Base-by-base conservation (phyloP, 257 asterid species). In the Catharanthus roseus region DNA sequence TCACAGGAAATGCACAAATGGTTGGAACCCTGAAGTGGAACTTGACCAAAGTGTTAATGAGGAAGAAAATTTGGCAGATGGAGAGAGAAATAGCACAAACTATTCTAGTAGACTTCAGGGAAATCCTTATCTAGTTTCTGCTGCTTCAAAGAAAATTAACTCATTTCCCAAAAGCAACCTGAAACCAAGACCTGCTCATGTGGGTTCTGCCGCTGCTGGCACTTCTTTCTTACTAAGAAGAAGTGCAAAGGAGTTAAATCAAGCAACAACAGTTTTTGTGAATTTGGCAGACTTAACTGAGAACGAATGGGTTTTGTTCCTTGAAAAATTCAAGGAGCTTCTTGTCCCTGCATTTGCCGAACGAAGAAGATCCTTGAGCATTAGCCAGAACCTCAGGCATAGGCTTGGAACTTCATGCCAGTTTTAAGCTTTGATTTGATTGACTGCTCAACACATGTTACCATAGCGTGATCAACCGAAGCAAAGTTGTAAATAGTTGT, bases 331-430 rank as follows among this genome's bases (percentile, higher is more conserved):
- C 50, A 60, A 60, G 18, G 69, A 71, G 61, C 49, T 71, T 58
- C 75, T 71, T 18, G 60, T 36, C 28, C 60, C 68, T 44, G 65
- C 75, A 29, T 61, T 71, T 19, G 69, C 54, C n/a, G 8, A 60
- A 19, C 41, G 60, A 47, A 61, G 60, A 47, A 61, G 34, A 12
- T 60, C 56, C 33, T 71, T 41, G 33, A 61, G 62, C 60, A 19
- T 11, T 28, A 44, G 69, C 51, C 69, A 42, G 1, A 71, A 71
- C 28, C 68, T 19, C 24, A 69, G 33, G 36, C 55, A 34, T 4
- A 60, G 69, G 69, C 69, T 58, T 1, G 75, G 69, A 45, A 45
- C 75, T 28, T 71, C 75, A 45, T 71, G 75, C 39, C 49, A 71
- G 51, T 71, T 71, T 61, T 71, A 51, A 61, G 67, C 47, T n/a